Evolutionary conservation across 345 rosid species (phyloP).

Genomic region (Cardamine occulta): DNA sequence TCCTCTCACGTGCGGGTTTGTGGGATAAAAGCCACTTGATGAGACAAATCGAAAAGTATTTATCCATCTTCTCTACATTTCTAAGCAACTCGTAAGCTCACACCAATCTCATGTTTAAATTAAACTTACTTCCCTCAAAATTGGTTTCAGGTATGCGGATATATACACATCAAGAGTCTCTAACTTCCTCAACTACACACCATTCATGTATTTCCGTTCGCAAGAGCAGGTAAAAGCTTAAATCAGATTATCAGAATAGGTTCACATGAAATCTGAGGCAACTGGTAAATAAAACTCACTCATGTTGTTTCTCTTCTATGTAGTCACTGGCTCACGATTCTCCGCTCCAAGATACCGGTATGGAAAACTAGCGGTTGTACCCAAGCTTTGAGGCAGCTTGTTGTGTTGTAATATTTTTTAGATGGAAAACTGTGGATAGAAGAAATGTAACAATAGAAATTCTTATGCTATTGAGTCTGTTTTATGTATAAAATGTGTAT

Average conservation of each 20-base stretch:
- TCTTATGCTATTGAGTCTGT: not conserved
- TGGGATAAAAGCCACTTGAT: slow-evolving; percentile 99
- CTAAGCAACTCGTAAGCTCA: slow-evolving; percentile 2
- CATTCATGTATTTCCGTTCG: slow-evolving; percentile 93
- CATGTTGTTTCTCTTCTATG: slow-evolving; percentile 29
- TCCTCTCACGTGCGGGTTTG: slow-evolving; percentile 87
- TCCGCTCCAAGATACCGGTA: slow-evolving; percentile 41
- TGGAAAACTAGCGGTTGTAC: slow-evolving; percentile 32
- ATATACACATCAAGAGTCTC: slow-evolving; percentile 93
- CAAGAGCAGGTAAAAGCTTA: slow-evolving; percentile 80
- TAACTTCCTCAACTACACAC: slow-evolving; percentile 84
- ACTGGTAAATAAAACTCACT: not conserved
- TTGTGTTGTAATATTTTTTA: slow-evolving; percentile 29
- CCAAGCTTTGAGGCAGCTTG: slow-evolving; percentile 3
- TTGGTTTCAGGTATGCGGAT: slow-evolving; percentile 79
- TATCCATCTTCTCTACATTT: slow-evolving; percentile 15
- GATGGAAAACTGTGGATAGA: slow-evolving; percentile 26
- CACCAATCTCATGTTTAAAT: not conserved
- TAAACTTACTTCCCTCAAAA: not conserved
- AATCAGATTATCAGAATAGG: not conserved
- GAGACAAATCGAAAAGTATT: slow-evolving; percentile 92
- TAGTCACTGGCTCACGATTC: slow-evolving; percentile 91
- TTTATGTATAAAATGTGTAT: slow-evolving; percentile 32
- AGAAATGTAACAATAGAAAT: slow-evolving; percentile 11
- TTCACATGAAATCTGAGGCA: not conserved